These are phyloP conservation scores for Penicillium corylophilum DNA, from an alignment of 2,329 filamentous ascomycete genomes.

Conservation along the genomic window DNA sequence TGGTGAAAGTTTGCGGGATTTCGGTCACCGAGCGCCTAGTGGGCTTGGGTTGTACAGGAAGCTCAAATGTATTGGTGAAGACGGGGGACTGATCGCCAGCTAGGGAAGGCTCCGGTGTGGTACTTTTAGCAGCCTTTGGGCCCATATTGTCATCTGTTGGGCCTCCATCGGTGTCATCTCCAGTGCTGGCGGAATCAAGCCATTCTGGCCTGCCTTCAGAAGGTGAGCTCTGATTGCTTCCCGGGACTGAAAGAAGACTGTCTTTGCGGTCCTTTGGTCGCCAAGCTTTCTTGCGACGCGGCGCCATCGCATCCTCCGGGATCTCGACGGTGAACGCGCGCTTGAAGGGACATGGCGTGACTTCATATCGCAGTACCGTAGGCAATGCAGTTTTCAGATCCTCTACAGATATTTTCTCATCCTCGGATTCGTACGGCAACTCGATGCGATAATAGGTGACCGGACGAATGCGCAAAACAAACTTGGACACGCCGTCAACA, in stretches of 20 bases:
- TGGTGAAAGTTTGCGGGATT: constrained; percentile 34
- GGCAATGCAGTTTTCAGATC: constrained; percentile 68
- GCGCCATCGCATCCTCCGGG: constrained; percentile 66
- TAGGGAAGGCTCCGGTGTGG: constrained; percentile 23
- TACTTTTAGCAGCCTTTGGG: constrained; percentile 25
- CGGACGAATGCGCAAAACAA: constrained; percentile 80
- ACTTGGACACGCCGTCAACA: constrained; percentile 78
- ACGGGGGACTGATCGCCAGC: constrained; percentile 18
- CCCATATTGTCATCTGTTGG: constrained; percentile 33
- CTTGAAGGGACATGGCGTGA: constrained; percentile 82
- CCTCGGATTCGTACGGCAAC: constrained; percentile 64
- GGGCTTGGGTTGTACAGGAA: constrained; percentile 10
- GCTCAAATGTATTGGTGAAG: constrained; percentile 3
- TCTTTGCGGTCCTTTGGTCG: constrained; percentile 57
- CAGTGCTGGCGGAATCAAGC: constrained; percentile 28
- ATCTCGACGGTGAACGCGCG: constrained; percentile 72
- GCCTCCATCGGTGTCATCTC: constrained; percentile 35
- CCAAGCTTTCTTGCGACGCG: constrained; percentile 68
- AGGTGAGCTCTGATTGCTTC: constrained; percentile 13
- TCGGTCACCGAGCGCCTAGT: constrained; percentile 29
- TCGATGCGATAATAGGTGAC: constrained; percentile 91
- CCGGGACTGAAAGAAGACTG: constrained; percentile 23
- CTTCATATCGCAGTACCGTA: constrained; percentile 78
- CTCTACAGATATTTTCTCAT: constrained; percentile 64
- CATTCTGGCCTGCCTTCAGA: constrained; percentile 15